Base-by-base conservation (phyloP, 495 filamentous ascomycete genomes). In the Lasiosphaeria hispida region DNA sequence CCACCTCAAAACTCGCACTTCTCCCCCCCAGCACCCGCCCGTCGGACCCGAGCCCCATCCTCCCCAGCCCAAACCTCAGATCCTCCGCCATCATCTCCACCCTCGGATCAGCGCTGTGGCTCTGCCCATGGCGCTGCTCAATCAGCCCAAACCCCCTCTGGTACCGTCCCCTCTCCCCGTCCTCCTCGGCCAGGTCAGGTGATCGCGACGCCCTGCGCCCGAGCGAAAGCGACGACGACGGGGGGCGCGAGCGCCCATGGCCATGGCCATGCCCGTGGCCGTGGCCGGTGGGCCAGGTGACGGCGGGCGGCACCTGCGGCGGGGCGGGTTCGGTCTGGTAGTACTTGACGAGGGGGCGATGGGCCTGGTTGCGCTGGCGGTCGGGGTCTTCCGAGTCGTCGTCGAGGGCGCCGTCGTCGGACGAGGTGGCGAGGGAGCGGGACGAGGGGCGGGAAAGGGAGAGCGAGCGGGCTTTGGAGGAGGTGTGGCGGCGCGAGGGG, bases 1-100 rank as follows among this genome's bases (percentile, higher is more conserved):
- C 7, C 34, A 34, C 10, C 30, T 63, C 61, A 35, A 34, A 63
- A 13, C 61, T 63, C 48, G 45, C 57, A 14, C 62, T 61, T 49
- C 44, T 44, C 48, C 19, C 40, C 41, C 19, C 17, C 56, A 45
- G 56, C 56, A 52, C 48, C 40, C 39, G 11, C 23, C 23, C 23
- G 5, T 30, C 23, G 30, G 56, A 39, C 40, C n/a, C 35, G 2
- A 53, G 40, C 48, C 39, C 10, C 34, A 59, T n/a, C 49, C 50
- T 48, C 43, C 50, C 45, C 30, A 54, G 19, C 13, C 50, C 57
- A 1, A 54, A 47, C 23, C 57, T 23, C 39, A 47, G 15, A 7
- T 48, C 56, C 17, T 59, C 49, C 9, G 36, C 7, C 37, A 14
- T 11, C 15, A 17, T n/a, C 23, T 14, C 4, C 10, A 41, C 34